Conservation (phyloP, 2,329 filamentous ascomycete species). For the Aspergillus luchuensis region DNA sequence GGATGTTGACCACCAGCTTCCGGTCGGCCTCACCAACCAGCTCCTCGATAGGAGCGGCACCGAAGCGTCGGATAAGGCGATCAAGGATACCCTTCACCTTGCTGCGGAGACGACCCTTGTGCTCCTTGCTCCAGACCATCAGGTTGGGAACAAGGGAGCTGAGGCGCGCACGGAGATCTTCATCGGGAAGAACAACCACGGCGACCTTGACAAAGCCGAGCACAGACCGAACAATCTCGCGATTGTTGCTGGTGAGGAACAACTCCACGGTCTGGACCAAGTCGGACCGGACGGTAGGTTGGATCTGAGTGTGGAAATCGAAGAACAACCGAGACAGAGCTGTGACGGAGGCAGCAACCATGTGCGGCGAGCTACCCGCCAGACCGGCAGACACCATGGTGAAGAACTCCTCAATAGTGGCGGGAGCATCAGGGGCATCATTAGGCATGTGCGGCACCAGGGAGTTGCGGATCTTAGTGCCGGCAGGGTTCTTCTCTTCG, state of each 20-base stretch:
- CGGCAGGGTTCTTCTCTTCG: slow-evolving; percentile 54
- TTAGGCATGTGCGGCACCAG: slow-evolving; percentile 85
- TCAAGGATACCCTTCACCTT: slow-evolving; percentile 99
- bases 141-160: slow-evolving; percentile 80
- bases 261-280: slow-evolving; percentile 93
- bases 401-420: slow-evolving; percentile 91
- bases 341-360: slow-evolving; percentile 97
- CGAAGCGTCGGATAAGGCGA: slow-evolving; percentile 88
- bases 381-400: slow-evolving; percentile 98
- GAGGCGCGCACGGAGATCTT: slow-evolving; percentile 77
- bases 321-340: slow-evolving; percentile 91
- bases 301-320: slow-evolving; percentile 76
- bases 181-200: slow-evolving; percentile 78
- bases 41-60: slow-evolving; percentile 75
- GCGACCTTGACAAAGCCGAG: slow-evolving; percentile 97
- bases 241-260: slow-evolving; percentile 93
- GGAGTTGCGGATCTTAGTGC: slow-evolving; percentile 79
- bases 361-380: slow-evolving; percentile 88
- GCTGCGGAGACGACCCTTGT: slow-evolving; percentile 93
- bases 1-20: slow-evolving; percentile 90
- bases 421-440: slow-evolving; percentile 73
- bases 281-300: slow-evolving; percentile 71
- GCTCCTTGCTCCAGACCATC: slow-evolving; percentile 95
- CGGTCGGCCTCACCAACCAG: slow-evolving; percentile 82
- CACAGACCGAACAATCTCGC: slow-evolving; percentile 92